Conservation (phyloP, 2,329 filamentous ascomycete genomes). For the Thielaviopsis musarum region DNA sequence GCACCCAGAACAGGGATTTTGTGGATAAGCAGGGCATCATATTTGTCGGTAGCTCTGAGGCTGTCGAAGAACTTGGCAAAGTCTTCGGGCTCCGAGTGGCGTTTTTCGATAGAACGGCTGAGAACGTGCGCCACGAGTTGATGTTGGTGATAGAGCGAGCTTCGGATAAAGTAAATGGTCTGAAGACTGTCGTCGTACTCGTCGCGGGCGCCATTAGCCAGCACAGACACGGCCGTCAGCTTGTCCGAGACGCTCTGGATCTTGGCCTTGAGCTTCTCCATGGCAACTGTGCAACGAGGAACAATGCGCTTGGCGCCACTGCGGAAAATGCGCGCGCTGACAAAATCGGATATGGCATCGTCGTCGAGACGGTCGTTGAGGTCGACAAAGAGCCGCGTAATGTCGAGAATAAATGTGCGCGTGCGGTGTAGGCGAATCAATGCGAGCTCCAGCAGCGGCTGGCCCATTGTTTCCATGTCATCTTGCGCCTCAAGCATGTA, state of each 20-base stretch:
- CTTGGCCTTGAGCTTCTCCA: constrained; percentile 63
- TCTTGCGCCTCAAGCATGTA: constrained; percentile 59
- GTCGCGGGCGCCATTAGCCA: constrained; percentile 44
- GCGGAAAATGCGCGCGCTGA: constrained; percentile 38
- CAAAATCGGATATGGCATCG: constrained; percentile 31
- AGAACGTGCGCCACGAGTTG: constrained; percentile 73
- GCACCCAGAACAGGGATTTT: constrained; percentile 65
- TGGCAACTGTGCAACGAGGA: constrained; percentile 55
- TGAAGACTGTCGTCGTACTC: constrained; percentile 48
- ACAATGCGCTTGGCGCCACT: constrained; percentile 43
- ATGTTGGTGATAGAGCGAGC: constrained; percentile 74
- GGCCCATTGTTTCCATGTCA: constrained; percentile 50
- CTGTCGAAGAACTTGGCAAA: constrained; percentile 54
- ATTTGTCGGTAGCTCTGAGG: constrained; percentile 55
- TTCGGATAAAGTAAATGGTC: constrained; percentile 62
- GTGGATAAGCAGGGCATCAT: constrained; percentile 60
- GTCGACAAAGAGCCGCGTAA: constrained; percentile 60
- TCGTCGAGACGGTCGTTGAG: constrained; percentile 34
- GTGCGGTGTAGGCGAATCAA: constrained; percentile 80
- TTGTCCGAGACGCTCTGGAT: constrained; percentile 61
- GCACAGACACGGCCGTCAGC: constrained; percentile 54
- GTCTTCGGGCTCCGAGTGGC: constrained; percentile 52
- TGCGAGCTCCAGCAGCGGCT: constrained; percentile 58
- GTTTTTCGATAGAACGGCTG: constrained; percentile 59
- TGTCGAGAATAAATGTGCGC: constrained; percentile 68